phyloP scores from a whole-genome alignment of 1,284 basidiomycete species.

The Ceratobasidium sp. region DNA sequence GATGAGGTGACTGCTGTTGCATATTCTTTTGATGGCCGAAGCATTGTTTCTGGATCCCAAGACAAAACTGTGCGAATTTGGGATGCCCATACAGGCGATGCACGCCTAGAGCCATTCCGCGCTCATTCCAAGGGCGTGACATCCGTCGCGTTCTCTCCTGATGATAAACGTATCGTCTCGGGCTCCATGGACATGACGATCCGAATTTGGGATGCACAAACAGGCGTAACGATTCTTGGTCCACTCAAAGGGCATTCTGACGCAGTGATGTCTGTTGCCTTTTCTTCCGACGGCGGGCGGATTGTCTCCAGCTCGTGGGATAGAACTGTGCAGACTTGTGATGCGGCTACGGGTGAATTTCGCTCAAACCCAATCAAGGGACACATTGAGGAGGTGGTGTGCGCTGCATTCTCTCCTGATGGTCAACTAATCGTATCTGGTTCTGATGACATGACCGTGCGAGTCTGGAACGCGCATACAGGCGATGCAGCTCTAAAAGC shows the following conservation, averaged over 20 bases:
- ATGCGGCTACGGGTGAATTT: neutral
- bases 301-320: constrained; percentile 30
- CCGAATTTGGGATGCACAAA: constrained; percentile 32
- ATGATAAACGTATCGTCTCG: constrained; percentile 53
- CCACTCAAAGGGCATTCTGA: constrained; percentile 17
- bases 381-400: constrained; percentile 23
- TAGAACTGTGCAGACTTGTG: constrained; percentile 20
- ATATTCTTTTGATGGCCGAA: constrained; percentile 21
- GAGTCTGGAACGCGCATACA: constrained; percentile 22
- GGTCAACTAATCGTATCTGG: constrained; percentile 15
- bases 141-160: constrained; percentile 59
- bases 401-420: constrained; percentile 30
- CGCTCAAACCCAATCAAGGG: constrained; percentile 10
- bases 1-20: neutral
- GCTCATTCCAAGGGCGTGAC: constrained; percentile 51
- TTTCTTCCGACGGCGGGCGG: constrained; percentile 18
- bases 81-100: constrained; percentile 25
- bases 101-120: constrained; percentile 18
- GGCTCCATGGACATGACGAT: constrained; percentile 26
- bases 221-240: constrained; percentile 26
- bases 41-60: constrained; percentile 42
- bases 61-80: constrained; percentile 43
- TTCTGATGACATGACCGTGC: constrained; percentile 13
- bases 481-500: neutral
- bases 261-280: constrained; percentile 13